Evolutionary conservation across 2,329 filamentous ascomycete species (phyloP), one percentile per base, ranked within the genome.

Genomic region (Chaetomiaceae sp.): DNA sequence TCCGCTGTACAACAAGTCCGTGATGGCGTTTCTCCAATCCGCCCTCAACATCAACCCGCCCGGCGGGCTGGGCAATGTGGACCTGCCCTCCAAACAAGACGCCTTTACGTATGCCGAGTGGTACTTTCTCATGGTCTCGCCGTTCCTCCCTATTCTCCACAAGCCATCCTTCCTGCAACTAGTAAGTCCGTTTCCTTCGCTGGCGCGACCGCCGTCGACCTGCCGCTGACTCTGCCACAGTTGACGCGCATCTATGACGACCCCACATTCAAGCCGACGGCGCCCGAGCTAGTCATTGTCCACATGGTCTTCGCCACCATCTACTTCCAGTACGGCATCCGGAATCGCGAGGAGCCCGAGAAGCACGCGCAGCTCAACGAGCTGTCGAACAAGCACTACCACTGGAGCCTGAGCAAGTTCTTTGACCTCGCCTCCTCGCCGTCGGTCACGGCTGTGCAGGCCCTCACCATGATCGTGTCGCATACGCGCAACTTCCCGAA

Each of bases 281-380:
- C 76, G 0, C 74, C 84, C 2, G 82, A 93, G 60, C 73, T 74
- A 1, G 84, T 87, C 33, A 79, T 80, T 47, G 74, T 89, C 0
- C 84, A 91, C 63, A 87, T 90, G 79, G 76, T 93, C 34, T 82
- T 93, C 48, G 83, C 86, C 10, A 82, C 81, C 40, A 84, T 91
- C 56, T 82, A 83, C 60, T 88, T 85, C 55, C 86, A 94, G 56
- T 86, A 82, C 49, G 83, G 83, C n/a, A 71, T 81, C 4, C 75
- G 86, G 17, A 89, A 88, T 56, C 70, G 72, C 50, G 72, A 79
- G 49, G 68, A 78, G 47, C 62, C 74, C 14, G 71, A 73, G 3
- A 71, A 76, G 48, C 73, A 76, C 49, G 67, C 69, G 6, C 70
- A 74, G 32, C 67, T 84, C 42, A 79, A 84, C 54, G 72, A 79